Evolutionary conservation across 1,284 basidiomycete genomes (phyloP), one percentile per base, ranked within the genome.

Genomic region (Fomitopsis palustris): DNA sequence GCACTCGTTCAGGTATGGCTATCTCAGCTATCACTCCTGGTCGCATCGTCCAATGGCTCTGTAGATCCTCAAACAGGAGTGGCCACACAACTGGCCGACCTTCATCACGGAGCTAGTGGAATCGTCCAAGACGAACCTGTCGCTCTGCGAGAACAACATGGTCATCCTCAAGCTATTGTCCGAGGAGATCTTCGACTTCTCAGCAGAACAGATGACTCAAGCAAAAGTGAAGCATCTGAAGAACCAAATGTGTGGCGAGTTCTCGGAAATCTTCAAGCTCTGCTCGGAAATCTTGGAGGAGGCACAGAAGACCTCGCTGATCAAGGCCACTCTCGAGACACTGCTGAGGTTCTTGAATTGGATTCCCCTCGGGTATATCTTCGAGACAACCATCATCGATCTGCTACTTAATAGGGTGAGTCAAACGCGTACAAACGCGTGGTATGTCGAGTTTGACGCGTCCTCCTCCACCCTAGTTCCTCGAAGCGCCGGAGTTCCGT

Each of bases 121-220:
- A 64, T 98, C 96, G 8, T 98, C 96, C 57, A 96, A 96, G 75
- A 94, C 94, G 43, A 98, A 96, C 71, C 85, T 99, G 39, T 91
- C 94, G 1, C 85, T 99, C 31, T 99, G 97, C 82, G 97, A 99
- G 77, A 99, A 99, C 83, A 99, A 99, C 80, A 99, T 99, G 97
- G 86, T 95, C 73, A 99, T 99, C 72, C 82, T 99, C 65, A 94
- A 95, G 73, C 82, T 99, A n/a, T 82, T 99, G 17, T 98, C 95
- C 0, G 97, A 99, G 72, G 97, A 99, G 75, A 95, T 99, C 64
- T 99, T 99, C 71, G 97, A 99, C 76, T 99, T 92, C 76, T 98
- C 96, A 4, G 95, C 96, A 2, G 97, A 99, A 71, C 94, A 97
- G 76, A 95, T 99, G 95, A 98, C 96, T 0, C 95, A 97, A 74